Base-by-base conservation (phyloP, 805 yeast genomes). In the Saturnispora gosingensis region DNA sequence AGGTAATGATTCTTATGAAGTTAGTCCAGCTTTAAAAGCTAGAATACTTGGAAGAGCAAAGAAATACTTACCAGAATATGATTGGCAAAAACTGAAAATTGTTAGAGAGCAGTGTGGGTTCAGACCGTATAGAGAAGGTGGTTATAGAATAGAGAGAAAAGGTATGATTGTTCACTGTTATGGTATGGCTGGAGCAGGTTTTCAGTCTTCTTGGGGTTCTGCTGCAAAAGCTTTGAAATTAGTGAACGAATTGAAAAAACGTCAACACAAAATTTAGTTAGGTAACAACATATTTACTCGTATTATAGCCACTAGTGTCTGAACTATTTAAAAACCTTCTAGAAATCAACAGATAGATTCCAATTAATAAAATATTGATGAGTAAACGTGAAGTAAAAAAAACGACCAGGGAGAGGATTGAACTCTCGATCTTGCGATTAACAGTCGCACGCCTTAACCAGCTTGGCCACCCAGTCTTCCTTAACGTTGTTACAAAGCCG, bases 371-470 rank as follows among this genome's bases (percentile, higher is more conserved):
- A 7, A 6, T 8, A 7, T 25, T 25, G 9, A 25, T 6, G 28
- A 7, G 28, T 25, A 25, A 25, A 39, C 9, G 25, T 15, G 34
- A 22, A 43, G 4, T 10, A 43, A 46, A 46, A 40, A 24, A 45
- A 43, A 22, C 79, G 79, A 74, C 77, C 79, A 65, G 76, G 72
- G 79, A 65, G 78, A 75, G 80, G 80, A 67, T 75, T 69, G 80
- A 75, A 75, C 80, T 75, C 78, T 65, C 80, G 80, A 73, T 75
- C 80, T 75, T 75, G 78, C 78, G 80, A 75, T 75, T 75, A 75
- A 75, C 79, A 75, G 79, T 75, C 79, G 78, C 77, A 74, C 77
- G 78, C 78, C 78, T 74, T 74, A 64, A 73, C 78, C 78, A 74
- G 68, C 78, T 75, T 75, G 79, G 78, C 78, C 78, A 74, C 71